Evolutionary conservation across 2,329 filamentous ascomycete genomes (phyloP), one percentile per base, ranked within the genome.

Genomic region (Colletotrichum sp.): DNA sequence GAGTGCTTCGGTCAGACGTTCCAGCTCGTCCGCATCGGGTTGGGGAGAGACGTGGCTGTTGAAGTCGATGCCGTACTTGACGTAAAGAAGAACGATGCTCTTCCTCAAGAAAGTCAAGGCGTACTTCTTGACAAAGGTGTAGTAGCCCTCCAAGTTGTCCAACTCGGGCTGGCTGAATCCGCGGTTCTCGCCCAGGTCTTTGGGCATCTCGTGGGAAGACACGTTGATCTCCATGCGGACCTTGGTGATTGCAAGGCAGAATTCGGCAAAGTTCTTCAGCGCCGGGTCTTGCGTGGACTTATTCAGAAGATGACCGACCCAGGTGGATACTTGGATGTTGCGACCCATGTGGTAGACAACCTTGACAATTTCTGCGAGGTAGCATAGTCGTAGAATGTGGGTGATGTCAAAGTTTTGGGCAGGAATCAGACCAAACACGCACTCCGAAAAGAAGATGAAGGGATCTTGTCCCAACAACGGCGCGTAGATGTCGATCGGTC

Each of bases 41-140:
- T 90, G 88, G 6, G 89, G 87, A 68, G 93, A 90, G 36, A 93
- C 87, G 74, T 94, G 90, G 81, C 90, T 93, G 59, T 94, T 94
- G 81, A 99, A 96, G 79, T 98, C 95, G 67, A 99, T 92, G 22
- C 96, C 96, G 82, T 95, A 96, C 80, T 95, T 94, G 76, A 98
- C 93, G 83, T 99, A 93, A 78, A 99, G 91, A 49, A 99, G 91
- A 64, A 99, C 91, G 61, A 93, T 90, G 9, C 91, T 90, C 86
- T 99, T 99, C 76, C 97, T 94, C 52, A 99, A 88, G 86, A 98
- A 99, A 0, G 92, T 90, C n/a, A 98, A 89, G 6, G 96, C 95
- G 81, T 99, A 99, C 80, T 94, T 96, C 77, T 93, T 92, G 29
- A 95, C 90, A 79, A 93, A 92, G 11, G 85, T 84, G 79, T 92